Base-by-base conservation (phyloP, 768 basidiomycete genomes). In the Kwoniella dejecticola region DNA sequence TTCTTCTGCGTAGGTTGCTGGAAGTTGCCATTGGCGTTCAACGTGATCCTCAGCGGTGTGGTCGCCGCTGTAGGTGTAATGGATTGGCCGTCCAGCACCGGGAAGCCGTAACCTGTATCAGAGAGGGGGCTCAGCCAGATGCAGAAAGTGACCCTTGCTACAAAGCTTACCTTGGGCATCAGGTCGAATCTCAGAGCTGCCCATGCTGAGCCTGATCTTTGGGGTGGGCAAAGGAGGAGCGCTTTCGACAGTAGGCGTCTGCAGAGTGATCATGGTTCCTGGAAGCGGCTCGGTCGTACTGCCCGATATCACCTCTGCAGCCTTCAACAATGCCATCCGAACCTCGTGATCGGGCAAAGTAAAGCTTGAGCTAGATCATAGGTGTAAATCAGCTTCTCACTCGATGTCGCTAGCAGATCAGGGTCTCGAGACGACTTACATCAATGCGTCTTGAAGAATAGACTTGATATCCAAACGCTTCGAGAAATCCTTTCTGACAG, bases 241-340 rank as follows among this genome's bases (percentile, higher is more conserved):
- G 3, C 75, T 76, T 64, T 92, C 90, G 4, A 79, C 69, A 1
- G 88, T 83, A 13, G 92, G 90, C 1, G 89, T 91, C 26, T 85
- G 81, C 7, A 86, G 84, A 54, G 93, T 85, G 68, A 91, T 89
- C 50, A 94, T 87, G 46, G 86, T 89, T 59, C 90, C 92, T 1
- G 94, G 94, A 5, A 89, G 82, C 1, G 86, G 83, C 79, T 98
- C 95, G 60, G 90, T 87, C 2, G 86, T 82, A 23, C 90, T 89
- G 52, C 88, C 86, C 67, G 94, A 87, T 42, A 92, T 84, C 19
- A 95, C 83, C 70, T 97, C 95, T 4, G 90, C 91, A 23, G 96
- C 81, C 79, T 98, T 97, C 70, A 98, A 82, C 49, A 95, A 81
- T 66, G 88, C 90, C 86, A 91, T 90, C 46, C 93, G 88, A 40